These are phyloP conservation scores for Puccinia polysora DNA, from an alignment of 1,284 basidiomycete genomes.

Conservation along the genomic window DNA sequence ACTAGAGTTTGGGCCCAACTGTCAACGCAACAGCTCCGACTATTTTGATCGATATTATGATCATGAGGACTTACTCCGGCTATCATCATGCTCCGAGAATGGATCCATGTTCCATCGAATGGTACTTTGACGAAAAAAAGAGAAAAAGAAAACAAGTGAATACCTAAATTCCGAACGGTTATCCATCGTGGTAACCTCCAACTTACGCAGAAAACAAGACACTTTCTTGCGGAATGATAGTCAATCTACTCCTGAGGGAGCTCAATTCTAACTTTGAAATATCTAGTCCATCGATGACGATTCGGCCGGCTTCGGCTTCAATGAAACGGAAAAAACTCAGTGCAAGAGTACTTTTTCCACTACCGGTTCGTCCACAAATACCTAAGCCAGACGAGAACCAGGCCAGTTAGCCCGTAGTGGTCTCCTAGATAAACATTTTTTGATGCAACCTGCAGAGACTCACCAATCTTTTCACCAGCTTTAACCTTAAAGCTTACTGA, in stretches of 20 bases:
- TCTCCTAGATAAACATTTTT: too few species aligned
- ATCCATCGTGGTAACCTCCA: background rate
- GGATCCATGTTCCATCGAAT: constrained; percentile 53
- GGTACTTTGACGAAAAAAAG: constrained; percentile 62
- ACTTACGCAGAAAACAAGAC: constrained; percentile 47
- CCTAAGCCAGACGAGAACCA: background rate
- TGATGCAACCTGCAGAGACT: too few species aligned
- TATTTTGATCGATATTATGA: background rate
- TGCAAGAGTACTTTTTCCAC: constrained; percentile 81
- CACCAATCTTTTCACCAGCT: constrained; percentile 52
- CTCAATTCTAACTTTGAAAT: constrained; percentile 79
- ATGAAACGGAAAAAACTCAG: constrained; percentile 78
- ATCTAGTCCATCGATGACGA: constrained; percentile 80
- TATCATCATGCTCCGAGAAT: constrained; percentile 51
- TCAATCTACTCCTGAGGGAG: constrained; percentile 64
- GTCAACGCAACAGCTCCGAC: background rate
- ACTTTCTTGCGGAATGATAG: constrained; percentile 69
- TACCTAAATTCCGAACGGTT: background rate
- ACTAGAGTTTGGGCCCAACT: background rate
- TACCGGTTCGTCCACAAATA: constrained; percentile 60
- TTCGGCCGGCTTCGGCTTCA: constrained; percentile 56
- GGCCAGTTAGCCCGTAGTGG: background rate
- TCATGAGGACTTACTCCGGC: constrained; percentile 40
- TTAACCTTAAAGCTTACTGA: constrained; percentile 50
- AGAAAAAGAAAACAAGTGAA: constrained; percentile 58